Base-by-base conservation (phyloP, 75 land plant genomes). In the Cupressus sempervirens region DNA sequence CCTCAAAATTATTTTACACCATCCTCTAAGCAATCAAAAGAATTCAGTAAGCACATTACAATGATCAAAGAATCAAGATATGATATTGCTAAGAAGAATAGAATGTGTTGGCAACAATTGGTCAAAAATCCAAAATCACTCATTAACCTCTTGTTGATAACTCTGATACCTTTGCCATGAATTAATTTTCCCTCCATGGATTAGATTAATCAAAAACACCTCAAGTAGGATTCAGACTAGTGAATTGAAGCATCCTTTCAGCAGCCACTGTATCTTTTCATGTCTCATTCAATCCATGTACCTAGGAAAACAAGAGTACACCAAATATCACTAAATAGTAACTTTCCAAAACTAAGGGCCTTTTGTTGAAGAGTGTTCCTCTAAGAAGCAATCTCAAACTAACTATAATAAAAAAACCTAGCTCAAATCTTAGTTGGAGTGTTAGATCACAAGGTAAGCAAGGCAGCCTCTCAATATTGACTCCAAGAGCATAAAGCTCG, bases 401-500 rank as follows among this genome's bases (percentile, higher is more conserved):
- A 79, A 79, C 43, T 43, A 79, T 45, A 30, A 23, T n/a, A n/a
- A 79, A 43, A 79, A 79, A 14, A 26, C 81, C 48, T 26, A 79
- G 81, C 81, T 79, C 50, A 79, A 26, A 79, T 45, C 81, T 79
- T 45, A 45, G 74, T 74, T 67, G 83, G 34, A 88, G 89, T 45
- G 89, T 80, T 82, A 89, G 70, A 26, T 89, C 90, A 26, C 76
- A 84, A 54, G 90, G 89, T 54, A 89, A 43, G 81, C 48, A 62
- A 70, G 81, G 88, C 48, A 73, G 46, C 83, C 92, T 88, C 88
- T 68, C 82, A 40, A 94, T 83, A 38, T 86, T 70, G 54, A 94
- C 94, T 84, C 95, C 95, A 10, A 94, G 82, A 36, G 75, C 53
- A 7, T 67, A 67, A 73, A 94, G 91, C 86, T 94, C 93, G 23